Base-by-base conservation (phyloP, 345 rosid species). In the Cardamine chenopodiifolia region DNA sequence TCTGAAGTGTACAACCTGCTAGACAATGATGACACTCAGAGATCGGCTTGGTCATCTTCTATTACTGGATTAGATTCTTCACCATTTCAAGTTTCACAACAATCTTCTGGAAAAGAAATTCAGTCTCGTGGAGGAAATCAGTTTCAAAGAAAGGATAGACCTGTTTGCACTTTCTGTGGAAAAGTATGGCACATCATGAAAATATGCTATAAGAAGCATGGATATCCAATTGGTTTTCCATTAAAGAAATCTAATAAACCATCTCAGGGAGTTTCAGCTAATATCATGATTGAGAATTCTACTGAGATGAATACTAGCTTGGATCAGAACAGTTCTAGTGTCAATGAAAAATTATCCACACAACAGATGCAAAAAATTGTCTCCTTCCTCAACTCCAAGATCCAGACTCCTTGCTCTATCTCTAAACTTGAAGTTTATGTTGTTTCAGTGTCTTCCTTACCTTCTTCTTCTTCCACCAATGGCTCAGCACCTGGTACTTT, bases 261-360 rank as follows among this genome's bases (percentile, higher is more conserved):
- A n/a, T 8, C 37, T 32, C 37, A 7, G 10, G 37, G 37, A 7
- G 37, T 32, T 47, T 2, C 52, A 2, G 22, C 52, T 2, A 47
- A 47, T 47, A 11, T 47, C 5, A 7, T 1, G 0, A 3, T 7
- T 2, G 22, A 47, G 10, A 32, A 8, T 6, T 32, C 37, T 7
- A 7, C 37, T 1, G 37, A 32, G 53, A 18, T 32, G 2, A 8
- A 2, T 8, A 8, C 2, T 8, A 7, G 2, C 4, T 8, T 8
- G 39, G 4, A 9, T 34, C 39, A 8, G 12, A 8, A 34, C 35
- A 32, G 5, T 1, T 2, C 0, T 1, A 11, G 10, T 11, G 5
- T 37, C 5, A 5, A 0, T 10, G n/a, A 20, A 10, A 3, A 50
- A 0, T 0, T 22, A 0, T 35, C 40, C 0, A 2, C 13, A 2